phyloP scores from a whole-genome alignment of 129 eudicot species.

The Lonicera japonica region DNA sequence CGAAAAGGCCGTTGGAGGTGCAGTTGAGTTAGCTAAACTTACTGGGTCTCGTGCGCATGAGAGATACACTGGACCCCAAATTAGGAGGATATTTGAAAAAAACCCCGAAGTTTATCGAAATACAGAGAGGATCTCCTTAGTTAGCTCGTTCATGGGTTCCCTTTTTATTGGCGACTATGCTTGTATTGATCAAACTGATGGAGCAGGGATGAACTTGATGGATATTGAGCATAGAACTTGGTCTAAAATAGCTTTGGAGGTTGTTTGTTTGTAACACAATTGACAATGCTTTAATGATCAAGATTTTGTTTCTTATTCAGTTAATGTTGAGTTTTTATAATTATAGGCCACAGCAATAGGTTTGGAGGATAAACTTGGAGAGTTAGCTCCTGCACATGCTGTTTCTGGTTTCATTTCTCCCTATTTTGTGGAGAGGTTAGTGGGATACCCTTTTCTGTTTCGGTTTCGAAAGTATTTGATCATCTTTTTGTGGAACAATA shows the following conservation, averaged over 20 bases:
- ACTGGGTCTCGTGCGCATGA: conserved; percentile 89
- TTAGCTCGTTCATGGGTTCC: conserved; percentile 84
- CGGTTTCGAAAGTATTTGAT: background rate
- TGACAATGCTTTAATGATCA: background rate
- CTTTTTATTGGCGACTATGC: conserved; percentile 70
- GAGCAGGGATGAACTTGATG: conserved; percentile 96
- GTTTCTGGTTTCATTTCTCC: conserved; percentile 81
- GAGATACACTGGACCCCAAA: conserved; percentile 89
- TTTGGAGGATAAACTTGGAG: conserved; percentile 79
- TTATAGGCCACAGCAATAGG: conserved; percentile 83
- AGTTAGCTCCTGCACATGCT: conserved; percentile 85
- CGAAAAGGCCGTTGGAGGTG: conserved; percentile 87
- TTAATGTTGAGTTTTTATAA: conserved; percentile 3
- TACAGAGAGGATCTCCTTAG: conserved; percentile 78
- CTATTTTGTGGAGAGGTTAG: conserved; percentile 78
- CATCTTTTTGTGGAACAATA: too few species aligned
- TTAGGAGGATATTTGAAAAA: conserved; percentile 61
- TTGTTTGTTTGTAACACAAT: conserved; percentile 5
- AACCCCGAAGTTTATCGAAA: conserved; percentile 54
- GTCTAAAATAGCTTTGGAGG: conserved; percentile 74
- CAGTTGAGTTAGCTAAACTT: conserved; percentile 62
- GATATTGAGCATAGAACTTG: conserved; percentile 69
- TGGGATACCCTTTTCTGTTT: background rate
- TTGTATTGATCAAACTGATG: conserved; percentile 91
- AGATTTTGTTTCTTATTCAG: conserved; percentile 6